Evolutionary conservation across 2,329 filamentous ascomycete genomes (phyloP).

Genomic region (Fusarium tjaetaba): DNA sequence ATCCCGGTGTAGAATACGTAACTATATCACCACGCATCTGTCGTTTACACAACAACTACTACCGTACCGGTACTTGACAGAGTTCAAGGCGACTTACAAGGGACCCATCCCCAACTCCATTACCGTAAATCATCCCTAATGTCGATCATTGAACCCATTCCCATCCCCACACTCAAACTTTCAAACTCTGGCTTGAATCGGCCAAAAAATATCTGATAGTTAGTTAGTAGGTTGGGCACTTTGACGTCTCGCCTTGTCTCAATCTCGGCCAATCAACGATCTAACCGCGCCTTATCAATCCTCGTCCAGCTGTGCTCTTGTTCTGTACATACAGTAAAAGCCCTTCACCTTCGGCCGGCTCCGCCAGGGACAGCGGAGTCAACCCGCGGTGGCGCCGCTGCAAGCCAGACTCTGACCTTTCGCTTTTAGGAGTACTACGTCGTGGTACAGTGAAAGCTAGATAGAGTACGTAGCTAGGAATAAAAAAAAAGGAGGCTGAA

Average conservation of each 20-base stretch:
- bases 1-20: not conserved
- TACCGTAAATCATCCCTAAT: slow-evolving; percentile 21
- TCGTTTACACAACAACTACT: slow-evolving; percentile 16
- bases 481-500: slow-evolving; percentile 11
- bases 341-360: slow-evolving; percentile 33
- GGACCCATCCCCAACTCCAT: slow-evolving; percentile 3
- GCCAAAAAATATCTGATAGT: slow-evolving; percentile 10
- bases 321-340: not conserved
- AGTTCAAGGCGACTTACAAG: not conserved
- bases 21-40: not conserved
- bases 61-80: slow-evolving; percentile 2
- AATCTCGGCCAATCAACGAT: slow-evolving; percentile 17
- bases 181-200: slow-evolving; percentile 2
- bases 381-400: slow-evolving; percentile 19
- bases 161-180: not conserved
- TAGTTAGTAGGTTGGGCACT: not conserved
- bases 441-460: not conserved
- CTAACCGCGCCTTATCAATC: slow-evolving; percentile 14
- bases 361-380: slow-evolving; percentile 32
- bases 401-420: slow-evolving; percentile 1
- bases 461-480: not conserved
- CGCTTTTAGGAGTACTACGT: slow-evolving; percentile 4
- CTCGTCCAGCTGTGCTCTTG: not conserved
- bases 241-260: slow-evolving; percentile 8
- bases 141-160: slow-evolving; percentile 17